These are phyloP conservation scores for Arachis hypogaea DNA, from an alignment of 306 rosid genomes.

Conservation along the genomic window DNA sequence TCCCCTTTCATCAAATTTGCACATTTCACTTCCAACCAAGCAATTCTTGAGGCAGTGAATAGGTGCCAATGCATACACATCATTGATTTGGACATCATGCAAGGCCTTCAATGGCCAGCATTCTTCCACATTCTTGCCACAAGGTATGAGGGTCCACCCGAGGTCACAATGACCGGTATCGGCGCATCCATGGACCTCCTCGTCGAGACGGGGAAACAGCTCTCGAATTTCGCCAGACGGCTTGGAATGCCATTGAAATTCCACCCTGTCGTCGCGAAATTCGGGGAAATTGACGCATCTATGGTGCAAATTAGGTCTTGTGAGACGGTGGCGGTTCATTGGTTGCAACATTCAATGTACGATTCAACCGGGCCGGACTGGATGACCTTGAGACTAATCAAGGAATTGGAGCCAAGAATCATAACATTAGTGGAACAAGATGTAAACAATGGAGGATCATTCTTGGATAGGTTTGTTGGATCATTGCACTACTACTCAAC, in stretches of 20 bases:
- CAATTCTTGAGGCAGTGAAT: slow-evolving; percentile 79
- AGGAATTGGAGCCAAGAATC: slow-evolving; percentile 63
- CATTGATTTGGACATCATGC: slow-evolving; percentile 89
- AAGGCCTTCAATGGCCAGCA: slow-evolving; percentile 93
- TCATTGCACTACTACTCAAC: slow-evolving; percentile 86
- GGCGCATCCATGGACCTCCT: slow-evolving; percentile 70
- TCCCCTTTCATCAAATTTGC: slow-evolving; percentile 88
- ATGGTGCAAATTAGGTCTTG: slow-evolving; percentile 48
- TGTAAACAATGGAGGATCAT: slow-evolving; percentile 63
- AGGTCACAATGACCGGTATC: slow-evolving; percentile 66
- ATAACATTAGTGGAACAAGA: slow-evolving; percentile 88
- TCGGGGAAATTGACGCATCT: slow-evolving; percentile 59
- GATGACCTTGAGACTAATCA: slow-evolving; percentile 64
- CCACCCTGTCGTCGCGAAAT: slow-evolving; percentile 56
- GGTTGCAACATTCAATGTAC: slow-evolving; percentile 79
- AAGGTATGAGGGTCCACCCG: slow-evolving; percentile 66
- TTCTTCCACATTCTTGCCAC: slow-evolving; percentile 77
- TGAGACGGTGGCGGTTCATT: slow-evolving; percentile 75
- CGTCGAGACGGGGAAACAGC: slow-evolving; percentile 68
- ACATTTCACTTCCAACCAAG: slow-evolving; percentile 89
- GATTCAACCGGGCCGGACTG: slow-evolving; percentile 76
- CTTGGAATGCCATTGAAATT: slow-evolving; percentile 71
- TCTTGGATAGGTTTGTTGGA: slow-evolving; percentile 84
- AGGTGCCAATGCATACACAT: slow-evolving; percentile 57
- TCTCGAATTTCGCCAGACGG: slow-evolving; percentile 64